Evolutionary conservation across 805 yeast genomes (phyloP).

Genomic region (Yamadazyma insecticola): DNA sequence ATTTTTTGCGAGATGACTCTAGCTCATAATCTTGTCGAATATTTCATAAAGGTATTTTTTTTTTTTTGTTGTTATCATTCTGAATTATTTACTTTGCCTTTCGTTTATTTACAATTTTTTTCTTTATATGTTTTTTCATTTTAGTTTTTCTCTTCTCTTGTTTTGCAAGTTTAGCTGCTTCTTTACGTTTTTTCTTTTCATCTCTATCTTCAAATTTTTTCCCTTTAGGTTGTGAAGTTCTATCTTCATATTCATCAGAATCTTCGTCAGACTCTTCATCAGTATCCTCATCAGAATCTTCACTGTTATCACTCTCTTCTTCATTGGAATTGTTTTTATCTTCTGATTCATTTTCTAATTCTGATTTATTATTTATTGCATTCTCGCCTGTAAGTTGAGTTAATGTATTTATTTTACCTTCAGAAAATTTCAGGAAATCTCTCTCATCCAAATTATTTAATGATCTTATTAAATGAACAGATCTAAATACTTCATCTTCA

Average conservation of each 20-base stretch:
- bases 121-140: constrained; percentile 33
- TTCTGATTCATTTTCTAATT: constrained; percentile 11
- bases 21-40: too few relatives aligned
- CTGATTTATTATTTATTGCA: constrained; percentile 15
- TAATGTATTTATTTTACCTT: constrained; percentile 78
- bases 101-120: constrained; percentile 59
- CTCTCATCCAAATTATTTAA: constrained; percentile 84
- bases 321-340: constrained; percentile 6
- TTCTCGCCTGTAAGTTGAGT: constrained; percentile 50
- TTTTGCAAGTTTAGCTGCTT: constrained; percentile 26
- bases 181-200: constrained; percentile 43
- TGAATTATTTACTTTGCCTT: constrained; percentile 31
- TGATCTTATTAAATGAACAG: constrained; percentile 71
- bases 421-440: constrained; percentile 73
- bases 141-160: constrained; percentile 33
- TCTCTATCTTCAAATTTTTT: constrained; percentile 59
- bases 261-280: constrained; percentile 27
- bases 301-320: constrained; percentile 12
- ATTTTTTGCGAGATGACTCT: too few relatives aligned
- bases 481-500: constrained; percentile 82
- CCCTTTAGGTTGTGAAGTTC: constrained; percentile 41
- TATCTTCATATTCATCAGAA: constrained; percentile 23
- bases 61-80: not conserved
- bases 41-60: too few relatives aligned
- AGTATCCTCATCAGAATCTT: constrained; percentile 24